Percentiles rank a stretch among this genome's conserved stretches.
phyloP scores from a whole-genome alignment of 73 alveolate genomes.

The Breviolum minutum region DNA sequence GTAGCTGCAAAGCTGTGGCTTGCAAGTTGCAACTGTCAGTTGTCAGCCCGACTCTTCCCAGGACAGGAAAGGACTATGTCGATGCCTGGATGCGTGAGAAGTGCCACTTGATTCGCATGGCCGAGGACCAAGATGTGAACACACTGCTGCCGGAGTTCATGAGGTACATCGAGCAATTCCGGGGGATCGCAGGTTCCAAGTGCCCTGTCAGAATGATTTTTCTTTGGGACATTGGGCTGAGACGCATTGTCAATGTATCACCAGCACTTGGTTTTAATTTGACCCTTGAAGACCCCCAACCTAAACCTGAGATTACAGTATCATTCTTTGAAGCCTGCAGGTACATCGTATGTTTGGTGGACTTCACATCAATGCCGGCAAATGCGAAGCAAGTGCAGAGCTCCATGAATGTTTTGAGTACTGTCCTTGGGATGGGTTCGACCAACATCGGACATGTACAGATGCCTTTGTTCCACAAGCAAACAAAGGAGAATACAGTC shows the following conservation, averaged over 20 bases:
- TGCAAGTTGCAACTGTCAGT: too few relatives aligned
- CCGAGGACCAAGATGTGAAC: neutral
- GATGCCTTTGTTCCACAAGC: neutral
- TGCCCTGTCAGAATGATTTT: neutral
- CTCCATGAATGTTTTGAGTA: neutral
- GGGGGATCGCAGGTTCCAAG: neutral
- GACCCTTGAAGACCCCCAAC: too few relatives aligned
- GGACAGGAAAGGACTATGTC: neutral
- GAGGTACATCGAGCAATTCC: neutral
- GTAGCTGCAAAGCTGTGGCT: too few relatives aligned
- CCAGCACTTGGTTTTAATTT: too few relatives aligned
- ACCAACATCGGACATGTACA: neutral
- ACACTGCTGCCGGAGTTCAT: neutral
- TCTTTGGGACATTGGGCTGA: neutral
- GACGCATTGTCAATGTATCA: too few relatives aligned
- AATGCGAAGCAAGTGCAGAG: neutral
- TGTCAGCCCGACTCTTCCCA: neutral
- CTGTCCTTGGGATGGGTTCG: neutral
- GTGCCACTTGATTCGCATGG: neutral
- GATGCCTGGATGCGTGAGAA: slow-evolving; percentile 8
- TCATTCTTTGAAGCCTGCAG: neutral
- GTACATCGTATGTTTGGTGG: neutral
- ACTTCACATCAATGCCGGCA: neutral
- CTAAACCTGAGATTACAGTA: too few relatives aligned
- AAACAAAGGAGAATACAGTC: neutral